phyloP scores from a whole-genome alignment of 371 early-diverging fungal species.

The Mortierella sp. region DNA sequence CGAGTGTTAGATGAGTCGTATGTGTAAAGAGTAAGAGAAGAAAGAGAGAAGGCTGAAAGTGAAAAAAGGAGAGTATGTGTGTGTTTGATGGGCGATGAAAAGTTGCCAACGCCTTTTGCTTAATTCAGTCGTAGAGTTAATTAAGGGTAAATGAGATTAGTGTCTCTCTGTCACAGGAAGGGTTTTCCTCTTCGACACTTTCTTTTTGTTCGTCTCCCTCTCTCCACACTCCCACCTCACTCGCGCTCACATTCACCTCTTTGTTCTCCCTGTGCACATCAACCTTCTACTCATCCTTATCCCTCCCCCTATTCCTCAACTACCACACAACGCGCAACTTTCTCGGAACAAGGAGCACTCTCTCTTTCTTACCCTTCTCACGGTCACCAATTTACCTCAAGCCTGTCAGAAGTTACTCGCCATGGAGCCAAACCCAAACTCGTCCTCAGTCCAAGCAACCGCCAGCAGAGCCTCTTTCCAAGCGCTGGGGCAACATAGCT shows the following conservation, averaged over 20 bases:
- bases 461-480: constrained; percentile 22
- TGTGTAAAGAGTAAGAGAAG: neutral
- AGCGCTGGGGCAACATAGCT: neutral
- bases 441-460: constrained; percentile 26
- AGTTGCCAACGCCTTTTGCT: neutral
- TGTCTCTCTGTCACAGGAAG: neutral
- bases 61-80: no score
- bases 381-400: neutral
- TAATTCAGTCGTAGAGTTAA: no score
- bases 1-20: neutral
- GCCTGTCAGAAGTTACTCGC: neutral
- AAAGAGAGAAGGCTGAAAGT: neutral
- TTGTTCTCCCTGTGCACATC: no score
- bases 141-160: neutral
- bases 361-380: no score
- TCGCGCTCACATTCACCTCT: neutral
- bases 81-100: neutral
- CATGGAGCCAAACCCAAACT: constrained; percentile 29
- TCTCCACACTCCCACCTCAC: neutral
- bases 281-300: neutral
- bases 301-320: neutral
- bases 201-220: neutral
- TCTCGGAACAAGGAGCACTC: neutral
- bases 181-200: neutral
- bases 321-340: neutral